phyloP scores from a whole-genome alignment of 768 basidiomycete genomes.

The Kwoniella sp. region DNA sequence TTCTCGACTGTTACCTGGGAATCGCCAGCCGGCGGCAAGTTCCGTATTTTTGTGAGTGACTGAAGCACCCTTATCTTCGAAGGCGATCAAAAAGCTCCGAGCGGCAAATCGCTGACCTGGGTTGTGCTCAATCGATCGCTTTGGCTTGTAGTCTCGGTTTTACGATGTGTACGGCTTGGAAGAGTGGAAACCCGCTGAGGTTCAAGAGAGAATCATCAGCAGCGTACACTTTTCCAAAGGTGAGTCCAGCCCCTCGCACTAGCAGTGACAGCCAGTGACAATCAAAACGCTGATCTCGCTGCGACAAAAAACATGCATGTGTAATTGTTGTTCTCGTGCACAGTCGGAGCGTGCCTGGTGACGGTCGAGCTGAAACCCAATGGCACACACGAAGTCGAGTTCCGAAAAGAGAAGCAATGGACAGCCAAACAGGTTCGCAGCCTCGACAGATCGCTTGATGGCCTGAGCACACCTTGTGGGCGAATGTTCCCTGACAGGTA shows the following conservation, averaged over 20 bases:
- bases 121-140: neutral
- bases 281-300: neutral
- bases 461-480: slow-evolving; percentile 9
- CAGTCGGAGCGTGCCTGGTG: slow-evolving; percentile 11
- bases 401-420: slow-evolving; percentile 9
- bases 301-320: neutral
- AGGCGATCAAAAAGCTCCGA: neutral
- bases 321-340: neutral
- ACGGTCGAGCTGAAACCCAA: slow-evolving; percentile 15
- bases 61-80: neutral
- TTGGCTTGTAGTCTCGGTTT: slow-evolving; percentile 10
- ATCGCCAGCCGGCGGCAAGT: slow-evolving; percentile 18
- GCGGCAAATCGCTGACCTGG: neutral
- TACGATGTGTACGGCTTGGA: slow-evolving; percentile 19
- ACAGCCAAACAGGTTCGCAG: slow-evolving; percentile 2
- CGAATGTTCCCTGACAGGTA: neutral
- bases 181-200: slow-evolving; percentile 12
- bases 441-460: slow-evolving; percentile 10
- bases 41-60: slow-evolving; percentile 14
- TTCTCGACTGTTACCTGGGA: slow-evolving; percentile 16
- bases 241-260: neutral
- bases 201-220: slow-evolving; percentile 12
- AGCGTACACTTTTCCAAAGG: slow-evolving; percentile 6
- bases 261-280: neutral
- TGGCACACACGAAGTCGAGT: slow-evolving; percentile 21